phyloP scores from a whole-genome alignment of 2,329 filamentous ascomycete genomes.

The Dactylella cylindrospora region DNA sequence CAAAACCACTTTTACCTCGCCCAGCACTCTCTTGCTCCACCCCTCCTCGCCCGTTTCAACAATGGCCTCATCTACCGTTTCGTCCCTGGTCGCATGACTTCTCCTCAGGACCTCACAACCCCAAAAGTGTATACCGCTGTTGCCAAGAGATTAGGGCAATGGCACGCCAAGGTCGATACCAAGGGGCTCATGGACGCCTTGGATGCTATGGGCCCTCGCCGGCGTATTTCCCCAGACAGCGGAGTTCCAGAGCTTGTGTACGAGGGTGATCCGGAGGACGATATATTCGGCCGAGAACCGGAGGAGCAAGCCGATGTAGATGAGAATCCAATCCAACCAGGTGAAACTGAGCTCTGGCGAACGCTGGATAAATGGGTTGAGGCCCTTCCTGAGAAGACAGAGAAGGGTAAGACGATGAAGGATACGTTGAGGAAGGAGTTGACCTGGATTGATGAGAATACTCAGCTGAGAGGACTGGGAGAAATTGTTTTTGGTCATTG shows the following conservation, averaged over 20 bases:
- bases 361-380: constrained; percentile 95
- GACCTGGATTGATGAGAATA: constrained; percentile 38
- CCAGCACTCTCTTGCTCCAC: constrained; percentile 76
- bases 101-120: constrained; percentile 74
- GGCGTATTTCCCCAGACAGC: constrained; percentile 45
- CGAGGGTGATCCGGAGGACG: constrained; percentile 15
- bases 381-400: constrained; percentile 73
- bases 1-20: constrained; percentile 81
- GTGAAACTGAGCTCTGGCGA: constrained; percentile 66
- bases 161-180: constrained; percentile 72
- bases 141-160: constrained; percentile 80
- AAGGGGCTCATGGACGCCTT: constrained; percentile 55
- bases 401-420: constrained; percentile 56
- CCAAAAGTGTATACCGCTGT: constrained; percentile 78
- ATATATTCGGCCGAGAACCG: constrained; percentile 4
- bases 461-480: constrained; percentile 44
- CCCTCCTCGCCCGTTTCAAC: constrained; percentile 84
- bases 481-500: constrained; percentile 86
- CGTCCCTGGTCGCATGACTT: constrained; percentile 76
- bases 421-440: constrained; percentile 41
- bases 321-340: constrained; percentile 20
- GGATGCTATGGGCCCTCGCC: constrained; percentile 44
- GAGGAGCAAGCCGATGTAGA: background rate
- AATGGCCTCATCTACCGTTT: constrained; percentile 96
- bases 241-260: constrained; percentile 46